A percentile compares a stretch with the other conserved stretches of the same genome.
Conservation (phyloP, 1,139 yeast species). For the Candida smagusa region DNA sequence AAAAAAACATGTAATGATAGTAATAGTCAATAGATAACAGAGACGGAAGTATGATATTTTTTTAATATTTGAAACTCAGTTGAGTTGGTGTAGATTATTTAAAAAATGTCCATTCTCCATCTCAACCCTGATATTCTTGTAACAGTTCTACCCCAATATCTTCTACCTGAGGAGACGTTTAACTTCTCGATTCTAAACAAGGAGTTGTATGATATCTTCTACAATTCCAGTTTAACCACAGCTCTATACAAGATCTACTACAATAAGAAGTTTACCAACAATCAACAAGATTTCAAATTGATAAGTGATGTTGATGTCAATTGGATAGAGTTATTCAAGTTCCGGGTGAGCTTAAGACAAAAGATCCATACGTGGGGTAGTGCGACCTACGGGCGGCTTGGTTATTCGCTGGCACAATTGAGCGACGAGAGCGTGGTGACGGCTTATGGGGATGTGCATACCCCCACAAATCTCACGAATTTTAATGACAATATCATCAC, state of each 20-base stretch:
- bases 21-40: too few species aligned
- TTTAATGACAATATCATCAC: conserved; percentile 39
- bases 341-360: conserved; percentile 38
- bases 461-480: conserved; percentile 37
- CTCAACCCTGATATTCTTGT: conserved; percentile 47
- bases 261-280: conserved; percentile 48
- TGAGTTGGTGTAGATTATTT: too few species aligned
- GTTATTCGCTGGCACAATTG: conserved; percentile 33
- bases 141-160: conserved; percentile 31
- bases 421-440: conserved; percentile 1
- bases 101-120: conserved; percentile 13
- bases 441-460: conserved; percentile 30
- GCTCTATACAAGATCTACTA: conserved; percentile 47
- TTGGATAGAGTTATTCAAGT: conserved; percentile 51
- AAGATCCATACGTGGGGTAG: conserved; percentile 65
- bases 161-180: conserved; percentile 46
- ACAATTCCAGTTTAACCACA: conserved; percentile 26
- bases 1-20: too few species aligned
- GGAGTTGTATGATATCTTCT: conserved; percentile 22
- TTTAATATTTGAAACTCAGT: too few species aligned
- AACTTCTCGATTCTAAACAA: conserved; percentile 45
- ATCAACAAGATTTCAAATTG: conserved; percentile 15
- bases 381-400: conserved; percentile 53
- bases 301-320: conserved; percentile 27
- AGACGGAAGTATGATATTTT: too few species aligned